phyloP scores from a whole-genome alignment of 305 asterid genomes.

The Fraxinus albicans region DNA sequence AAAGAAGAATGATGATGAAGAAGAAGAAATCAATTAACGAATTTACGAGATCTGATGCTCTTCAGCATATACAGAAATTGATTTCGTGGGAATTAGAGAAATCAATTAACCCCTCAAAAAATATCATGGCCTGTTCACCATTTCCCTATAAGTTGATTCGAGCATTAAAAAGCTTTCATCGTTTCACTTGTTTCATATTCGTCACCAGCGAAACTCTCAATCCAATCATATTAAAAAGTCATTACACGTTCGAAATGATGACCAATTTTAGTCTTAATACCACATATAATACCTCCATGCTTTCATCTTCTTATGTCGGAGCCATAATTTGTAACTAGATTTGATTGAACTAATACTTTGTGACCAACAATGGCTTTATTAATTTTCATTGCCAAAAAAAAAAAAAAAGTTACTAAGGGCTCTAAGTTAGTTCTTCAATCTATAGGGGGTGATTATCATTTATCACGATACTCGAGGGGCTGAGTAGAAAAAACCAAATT shows the following conservation, averaged over 20 bases:
- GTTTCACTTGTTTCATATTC: too few relatives aligned
- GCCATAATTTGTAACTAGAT: not conserved
- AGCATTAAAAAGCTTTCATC: not conserved
- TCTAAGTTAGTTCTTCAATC: not conserved
- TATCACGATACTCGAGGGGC: not conserved
- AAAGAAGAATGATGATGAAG: too few relatives aligned
- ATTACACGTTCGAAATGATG: not conserved
- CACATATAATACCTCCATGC: not conserved
- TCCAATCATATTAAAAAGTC: too few relatives aligned
- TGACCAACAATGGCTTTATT: not conserved
- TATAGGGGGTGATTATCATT: not conserved
- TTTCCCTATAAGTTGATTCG: not conserved
- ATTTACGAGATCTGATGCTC: too few relatives aligned
- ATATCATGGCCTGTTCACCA: too few relatives aligned
- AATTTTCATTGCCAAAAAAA: too few relatives aligned
- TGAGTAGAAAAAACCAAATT: not conserved
- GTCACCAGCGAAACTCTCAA: not conserved
- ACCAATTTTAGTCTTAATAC: too few relatives aligned
- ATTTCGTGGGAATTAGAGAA: too few relatives aligned
- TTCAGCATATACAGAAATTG: too few relatives aligned
- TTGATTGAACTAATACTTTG: not conserved
- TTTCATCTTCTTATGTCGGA: not conserved
- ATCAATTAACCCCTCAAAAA: too few relatives aligned
- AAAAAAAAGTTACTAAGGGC: not conserved
- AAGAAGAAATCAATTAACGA: too few relatives aligned